Conservation (phyloP, 306 rosid species). For the Inga laurina region DNA sequence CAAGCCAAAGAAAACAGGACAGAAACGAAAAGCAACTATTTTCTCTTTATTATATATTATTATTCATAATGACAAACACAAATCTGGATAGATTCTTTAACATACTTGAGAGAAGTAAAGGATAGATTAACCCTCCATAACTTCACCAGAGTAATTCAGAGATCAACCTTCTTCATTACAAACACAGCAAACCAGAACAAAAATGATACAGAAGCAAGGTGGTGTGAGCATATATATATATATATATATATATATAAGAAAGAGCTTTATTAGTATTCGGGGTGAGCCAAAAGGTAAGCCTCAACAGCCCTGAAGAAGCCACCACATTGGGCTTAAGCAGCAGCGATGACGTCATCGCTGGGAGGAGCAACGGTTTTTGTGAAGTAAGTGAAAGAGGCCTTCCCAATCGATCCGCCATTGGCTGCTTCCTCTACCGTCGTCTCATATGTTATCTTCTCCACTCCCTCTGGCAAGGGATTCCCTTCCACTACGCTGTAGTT, state of each 20-base stretch:
- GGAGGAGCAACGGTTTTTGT: no score
- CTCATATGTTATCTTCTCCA: slow-evolving; percentile 48
- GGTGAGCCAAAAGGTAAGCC: slow-evolving; percentile 43
- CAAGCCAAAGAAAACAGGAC: no score
- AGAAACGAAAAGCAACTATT: no score
- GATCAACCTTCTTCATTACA: not conserved
- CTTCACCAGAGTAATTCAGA: not conserved
- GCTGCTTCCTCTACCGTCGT: slow-evolving; percentile 37
- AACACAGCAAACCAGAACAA: not conserved
- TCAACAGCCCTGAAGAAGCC: no score
- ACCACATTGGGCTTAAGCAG: no score
- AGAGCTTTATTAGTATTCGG: slow-evolving; percentile 33
- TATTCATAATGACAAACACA: not conserved
- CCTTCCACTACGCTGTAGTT: slow-evolving; percentile 55
- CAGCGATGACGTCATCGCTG: no score
- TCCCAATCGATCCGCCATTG: slow-evolving; percentile 39
- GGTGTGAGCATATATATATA: no score
- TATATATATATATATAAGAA: no score
- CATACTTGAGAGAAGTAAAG: not conserved
- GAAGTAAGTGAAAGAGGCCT: not conserved
- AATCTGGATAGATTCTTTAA: not conserved
- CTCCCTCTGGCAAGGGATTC: slow-evolving; percentile 32
- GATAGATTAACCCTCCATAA: no score
- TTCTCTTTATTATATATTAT: not conserved
- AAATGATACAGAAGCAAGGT: no score